Percentiles rank a stretch among this genome's conserved stretches.
Evolutionary conservation across 2,329 filamentous ascomycete genomes (phyloP).

Genomic region (Myotisia sp.): DNA sequence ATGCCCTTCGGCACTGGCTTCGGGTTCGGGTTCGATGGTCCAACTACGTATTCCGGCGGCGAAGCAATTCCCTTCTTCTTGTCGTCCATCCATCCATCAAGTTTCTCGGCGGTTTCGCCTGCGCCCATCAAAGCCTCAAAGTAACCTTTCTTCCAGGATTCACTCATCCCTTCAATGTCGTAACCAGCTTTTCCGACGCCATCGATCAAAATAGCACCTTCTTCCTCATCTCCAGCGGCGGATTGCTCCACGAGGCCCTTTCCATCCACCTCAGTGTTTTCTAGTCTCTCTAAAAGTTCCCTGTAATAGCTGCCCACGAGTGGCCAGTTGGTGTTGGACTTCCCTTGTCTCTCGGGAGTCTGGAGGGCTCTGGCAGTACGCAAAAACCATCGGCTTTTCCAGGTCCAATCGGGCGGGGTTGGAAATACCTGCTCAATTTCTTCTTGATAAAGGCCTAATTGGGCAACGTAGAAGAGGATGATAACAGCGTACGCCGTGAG

Average conservation of each 20-base stretch:
- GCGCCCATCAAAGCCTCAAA: constrained; percentile 66
- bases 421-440: constrained; percentile 60
- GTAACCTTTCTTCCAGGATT: constrained; percentile 76
- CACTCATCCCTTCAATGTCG: constrained; percentile 61
- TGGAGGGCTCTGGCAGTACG: constrained; percentile 50
- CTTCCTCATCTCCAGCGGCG: constrained; percentile 18
- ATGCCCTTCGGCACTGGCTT: constrained; percentile 47
- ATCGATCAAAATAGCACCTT: constrained; percentile 41
- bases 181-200: constrained; percentile 44
- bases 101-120: constrained; percentile 61
- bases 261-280: constrained; percentile 56
- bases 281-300: constrained; percentile 50
- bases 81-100: constrained; percentile 67
- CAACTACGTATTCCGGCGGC: constrained; percentile 58
- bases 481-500: constrained; percentile 57
- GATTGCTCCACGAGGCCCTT: constrained; percentile 45
- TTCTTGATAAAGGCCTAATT: constrained; percentile 58
- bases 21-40: constrained; percentile 70
- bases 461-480: constrained; percentile 45
- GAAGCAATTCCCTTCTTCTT: constrained; percentile 52
- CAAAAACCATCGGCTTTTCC: constrained; percentile 52
- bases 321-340: constrained; percentile 54
- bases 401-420: constrained; percentile 69
- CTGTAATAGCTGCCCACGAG: constrained; percentile 47
- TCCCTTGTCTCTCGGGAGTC: constrained; percentile 34